Conservation (phyloP, 2,329 filamentous ascomycete genomes). For the Nigrospora sphaerica region DNA sequence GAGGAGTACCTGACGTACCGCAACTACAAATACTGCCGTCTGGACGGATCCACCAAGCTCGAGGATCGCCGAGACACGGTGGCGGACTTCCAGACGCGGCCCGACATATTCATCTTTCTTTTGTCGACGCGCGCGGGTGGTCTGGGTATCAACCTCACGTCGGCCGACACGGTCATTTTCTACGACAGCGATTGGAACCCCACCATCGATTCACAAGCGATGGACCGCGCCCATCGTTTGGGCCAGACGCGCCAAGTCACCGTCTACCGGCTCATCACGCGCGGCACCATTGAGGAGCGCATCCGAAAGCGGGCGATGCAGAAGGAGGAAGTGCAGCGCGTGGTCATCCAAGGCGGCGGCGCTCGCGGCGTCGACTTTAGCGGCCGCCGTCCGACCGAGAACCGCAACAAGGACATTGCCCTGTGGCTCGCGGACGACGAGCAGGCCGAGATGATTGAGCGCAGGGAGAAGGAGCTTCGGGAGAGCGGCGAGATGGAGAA, state of each 20-base stretch:
- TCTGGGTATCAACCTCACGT: conserved; percentile 94
- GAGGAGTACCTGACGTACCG: conserved; percentile 98
- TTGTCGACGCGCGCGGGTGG: conserved; percentile 94
- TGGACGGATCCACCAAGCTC: conserved; percentile 94
- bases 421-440: conserved; percentile 99
- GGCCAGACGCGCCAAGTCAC: conserved; percentile 95
- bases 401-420: conserved; percentile 94
- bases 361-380: conserved; percentile 92
- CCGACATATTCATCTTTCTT: conserved; percentile 95
- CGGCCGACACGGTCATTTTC: conserved; percentile 97
- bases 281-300: conserved; percentile 93
- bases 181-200: conserved; percentile 99
- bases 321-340: conserved; percentile 97
- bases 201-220: conserved; percentile 96
- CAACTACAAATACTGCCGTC: conserved; percentile 96
- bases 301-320: conserved; percentile 95
- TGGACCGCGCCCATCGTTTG: conserved; percentile 97
- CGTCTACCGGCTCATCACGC: conserved; percentile 94
- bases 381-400: conserved; percentile 77
- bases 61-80: conserved; percentile 96
- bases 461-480: conserved; percentile 79
- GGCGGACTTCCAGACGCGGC: conserved; percentile 88
- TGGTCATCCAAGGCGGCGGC: conserved; percentile 89
- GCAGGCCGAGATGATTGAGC: conserved; percentile 88
- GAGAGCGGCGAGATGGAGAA: conserved; percentile 64